A percentile compares a stretch with the other conserved stretches of the same genome.
Evolutionary conservation across 2,329 filamentous ascomycete genomes (phyloP).

Genomic region (Neopestalotiopsis clavispora): DNA sequence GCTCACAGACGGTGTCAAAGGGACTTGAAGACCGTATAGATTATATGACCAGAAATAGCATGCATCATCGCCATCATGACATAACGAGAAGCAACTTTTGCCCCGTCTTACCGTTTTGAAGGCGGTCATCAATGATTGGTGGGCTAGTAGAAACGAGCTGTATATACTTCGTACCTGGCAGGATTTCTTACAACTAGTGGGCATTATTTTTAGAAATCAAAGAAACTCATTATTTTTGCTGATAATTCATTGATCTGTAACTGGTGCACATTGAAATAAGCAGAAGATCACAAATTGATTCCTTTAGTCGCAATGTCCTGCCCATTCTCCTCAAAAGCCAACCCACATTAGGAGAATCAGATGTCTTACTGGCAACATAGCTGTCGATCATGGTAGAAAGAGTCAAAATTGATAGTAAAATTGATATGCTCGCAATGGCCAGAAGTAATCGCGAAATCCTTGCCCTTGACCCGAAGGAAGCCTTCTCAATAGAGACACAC

Average conservation of each 20-base stretch:
- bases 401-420: no score
- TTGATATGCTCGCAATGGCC: neutral
- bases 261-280: neutral
- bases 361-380: no score
- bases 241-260: neutral
- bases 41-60: neutral
- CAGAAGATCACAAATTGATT: neutral
- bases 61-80: neutral
- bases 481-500: neutral
- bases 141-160: neutral
- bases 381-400: no score
- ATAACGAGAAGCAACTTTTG: neutral
- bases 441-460: neutral
- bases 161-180: neutral
- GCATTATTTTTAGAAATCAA: neutral
- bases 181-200: neutral
- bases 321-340: no score
- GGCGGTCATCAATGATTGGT: neutral
- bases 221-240: neutral
- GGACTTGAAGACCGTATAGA: conserved; percentile 21
- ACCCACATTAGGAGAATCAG: no score
- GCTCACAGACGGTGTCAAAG: conserved; percentile 29
- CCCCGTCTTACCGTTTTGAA: neutral
- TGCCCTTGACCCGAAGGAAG: neutral
- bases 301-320: neutral